A percentile compares a stretch with the other conserved stretches of the same genome.
Evolutionary conservation across 495 filamentous ascomycete species (phyloP).

Genomic region (Aspergillus baeticus): DNA sequence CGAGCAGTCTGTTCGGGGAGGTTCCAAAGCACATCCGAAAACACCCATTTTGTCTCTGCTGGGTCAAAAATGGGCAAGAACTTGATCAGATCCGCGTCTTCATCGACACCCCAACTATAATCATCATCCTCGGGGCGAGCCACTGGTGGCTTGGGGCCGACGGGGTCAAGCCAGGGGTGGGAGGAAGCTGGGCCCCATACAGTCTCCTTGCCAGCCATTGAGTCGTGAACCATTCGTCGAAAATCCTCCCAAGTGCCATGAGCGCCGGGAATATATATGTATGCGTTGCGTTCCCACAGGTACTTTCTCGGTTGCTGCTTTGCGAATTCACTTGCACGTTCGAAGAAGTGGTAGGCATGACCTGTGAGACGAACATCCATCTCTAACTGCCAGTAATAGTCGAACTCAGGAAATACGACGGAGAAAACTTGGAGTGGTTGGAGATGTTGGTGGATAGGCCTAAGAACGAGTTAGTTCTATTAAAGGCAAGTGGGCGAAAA

Average conservation of each 20-base stretch:
- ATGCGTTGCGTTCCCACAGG: constrained; percentile 70
- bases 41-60: constrained; percentile 56
- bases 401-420: constrained; percentile 64
- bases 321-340: constrained; percentile 57
- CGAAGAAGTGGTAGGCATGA: constrained; percentile 66
- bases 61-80: constrained; percentile 68
- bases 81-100: constrained; percentile 72
- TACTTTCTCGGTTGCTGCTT: constrained; percentile 60
- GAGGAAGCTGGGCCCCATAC: constrained; percentile 62
- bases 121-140: constrained; percentile 52
- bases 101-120: constrained; percentile 69
- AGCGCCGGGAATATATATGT: constrained; percentile 63
- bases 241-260: constrained; percentile 61
- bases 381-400: constrained; percentile 74
- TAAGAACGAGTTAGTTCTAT: neutral
- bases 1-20: constrained; percentile 54
- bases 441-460: constrained; percentile 19
- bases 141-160: constrained; percentile 60
- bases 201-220: constrained; percentile 36
- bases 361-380: constrained; percentile 66
- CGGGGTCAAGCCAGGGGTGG: constrained; percentile 46
- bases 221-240: constrained; percentile 44
- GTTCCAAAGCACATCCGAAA: constrained; percentile 57
- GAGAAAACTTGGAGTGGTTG: constrained; percentile 49
- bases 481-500: no score